Base-by-base conservation (phyloP, 495 filamentous ascomycete genomes). In the Aspergillus ostianus region DNA sequence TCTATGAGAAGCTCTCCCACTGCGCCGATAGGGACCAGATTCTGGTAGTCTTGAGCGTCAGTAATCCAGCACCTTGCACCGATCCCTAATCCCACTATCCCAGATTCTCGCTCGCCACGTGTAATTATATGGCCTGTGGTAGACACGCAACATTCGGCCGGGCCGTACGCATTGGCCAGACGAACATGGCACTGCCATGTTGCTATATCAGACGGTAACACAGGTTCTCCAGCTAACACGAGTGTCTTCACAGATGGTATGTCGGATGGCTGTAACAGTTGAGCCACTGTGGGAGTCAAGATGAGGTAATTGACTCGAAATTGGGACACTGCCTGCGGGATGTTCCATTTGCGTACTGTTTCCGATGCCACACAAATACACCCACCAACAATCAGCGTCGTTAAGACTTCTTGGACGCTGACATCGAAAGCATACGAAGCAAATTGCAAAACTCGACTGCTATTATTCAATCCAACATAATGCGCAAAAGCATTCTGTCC, bases 1-100 rank as follows among this genome's bases (percentile, higher is more conserved):
- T 77, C 69, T 18, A 80, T 56, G 13, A 73, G 58, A 6, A 80
- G 56, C 56, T 79, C 77, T 4, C 77, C 77, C 17, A 72, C 60
- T 10, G 59, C 64, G 13, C 77, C 77, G 17, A 79, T 60, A 17
- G 75, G 70, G 18, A 60, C 59, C 8, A 74, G 65, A 2, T 27
- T 21, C 13, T 57, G 59, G 8, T 70, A 48, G 20, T 68, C 50
- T 5, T 68, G 51, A 21, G 67, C 63, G 36, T 78, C 66, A 21
- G 67, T 61, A 21, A 80, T 61, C 70, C 73, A 77, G 15, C 57
- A 61, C 6, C 48, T 46, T 19, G 51, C 29, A 0, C 51, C 64
- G 63, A 17, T 41, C 15, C 10, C 36, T 8, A 12, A 41, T 4
- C 36, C 36, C 13, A 15, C 36, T 4, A 41, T 10, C 13, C 36